Percentiles rank a stretch among this genome's conserved stretches.
These are phyloP conservation scores for Cryoendolithus antarcticus DNA, from an alignment of 2,329 filamentous ascomycete species.

Conservation along the genomic window DNA sequence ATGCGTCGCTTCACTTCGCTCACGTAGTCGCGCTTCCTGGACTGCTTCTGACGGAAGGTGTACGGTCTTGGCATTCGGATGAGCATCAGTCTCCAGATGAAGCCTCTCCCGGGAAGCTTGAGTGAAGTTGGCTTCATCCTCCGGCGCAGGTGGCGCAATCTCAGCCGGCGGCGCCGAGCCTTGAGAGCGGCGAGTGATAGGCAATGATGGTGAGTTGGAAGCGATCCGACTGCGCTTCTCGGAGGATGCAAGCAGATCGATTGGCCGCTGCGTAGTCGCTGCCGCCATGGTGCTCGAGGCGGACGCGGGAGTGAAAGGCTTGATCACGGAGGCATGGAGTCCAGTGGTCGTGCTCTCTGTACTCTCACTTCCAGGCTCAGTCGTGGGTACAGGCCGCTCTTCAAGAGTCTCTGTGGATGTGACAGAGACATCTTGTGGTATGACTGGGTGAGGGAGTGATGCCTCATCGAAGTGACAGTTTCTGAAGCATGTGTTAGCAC, in stretches of 20 bases:
- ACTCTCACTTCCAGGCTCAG: no score
- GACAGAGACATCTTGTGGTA: constrained; percentile 7
- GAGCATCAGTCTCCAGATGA: constrained; percentile 12
- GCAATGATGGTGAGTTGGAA: no score
- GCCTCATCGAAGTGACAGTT: constrained; percentile 45
- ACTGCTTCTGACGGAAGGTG: constrained; percentile 39
- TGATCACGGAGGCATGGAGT: no score
- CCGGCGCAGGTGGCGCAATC: constrained; percentile 14
- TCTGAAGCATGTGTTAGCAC: constrained; percentile 25
- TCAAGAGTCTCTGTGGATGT: no score
- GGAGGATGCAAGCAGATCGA: no score
- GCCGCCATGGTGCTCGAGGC: no score
- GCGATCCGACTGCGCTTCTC: no score
- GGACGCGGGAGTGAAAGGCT: no score
- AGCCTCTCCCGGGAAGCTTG: constrained; percentile 12
- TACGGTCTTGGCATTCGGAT: constrained; percentile 25
- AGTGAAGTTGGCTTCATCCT: constrained; percentile 17
- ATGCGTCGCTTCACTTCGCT: constrained; percentile 26
- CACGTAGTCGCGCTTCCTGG: constrained; percentile 35
- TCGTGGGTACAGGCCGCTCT: no score
- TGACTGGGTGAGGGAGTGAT: constrained; percentile 33
- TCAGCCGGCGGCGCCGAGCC: constrained; percentile 6
- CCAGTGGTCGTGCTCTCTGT: no score
- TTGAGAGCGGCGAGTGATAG: no score
- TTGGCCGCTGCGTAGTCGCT: no score